Base-by-base conservation (phyloP, 768 basidiomycete genomes). In the Terana coerulea region DNA sequence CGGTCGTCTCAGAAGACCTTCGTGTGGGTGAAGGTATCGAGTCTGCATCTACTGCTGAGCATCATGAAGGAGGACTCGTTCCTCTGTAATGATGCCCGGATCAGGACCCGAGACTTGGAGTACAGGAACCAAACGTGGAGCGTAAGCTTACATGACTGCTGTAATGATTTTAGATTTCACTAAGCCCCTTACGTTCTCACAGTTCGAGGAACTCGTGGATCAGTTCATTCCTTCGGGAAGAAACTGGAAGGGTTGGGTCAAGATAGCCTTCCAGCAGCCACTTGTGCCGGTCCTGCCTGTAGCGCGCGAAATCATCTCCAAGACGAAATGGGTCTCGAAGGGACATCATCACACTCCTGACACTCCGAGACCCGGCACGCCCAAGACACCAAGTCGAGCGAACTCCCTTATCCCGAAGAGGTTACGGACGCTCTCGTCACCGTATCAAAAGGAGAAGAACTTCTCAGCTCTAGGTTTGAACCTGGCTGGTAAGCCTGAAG, bases 1-100 rank as follows among this genome's bases (percentile, higher is more conserved):
- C 80, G 93, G 6, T 91, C 92, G 1, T 79, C 81, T 0, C 80
- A 85, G 65, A 92, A 92, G 59, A 92, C 84, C 5, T 95, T 95
- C 59, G 80, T 93, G 39, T 73, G 83, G 35, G 86, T 95, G 48
- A 76, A 77, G 59, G 78, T 95, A 17, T 78, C 84, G 11, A 90
- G 88, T 61, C 72, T 89, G 40, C 80, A 87, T 56, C 67, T 92
- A 17, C 68, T 91, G 42, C 64, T 93, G 47, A 92, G 88, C 61
- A 84, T 90, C 57, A 80, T 83, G 66, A 88, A 88, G 62, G 84
- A 86, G 55, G 87, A 87, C 48, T 92, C 92, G 14, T 89, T 97
- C 63, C 84, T 89, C 48, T 91, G 84, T 54, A 81, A 80, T 17
- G 86, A 89, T 56, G 88, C 86, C 9, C 79, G 79, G 28, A 88